Conservation (phyloP, 2,329 filamentous ascomycete genomes). For the Ophiocordyceps polyrhachis-furcata region DNA sequence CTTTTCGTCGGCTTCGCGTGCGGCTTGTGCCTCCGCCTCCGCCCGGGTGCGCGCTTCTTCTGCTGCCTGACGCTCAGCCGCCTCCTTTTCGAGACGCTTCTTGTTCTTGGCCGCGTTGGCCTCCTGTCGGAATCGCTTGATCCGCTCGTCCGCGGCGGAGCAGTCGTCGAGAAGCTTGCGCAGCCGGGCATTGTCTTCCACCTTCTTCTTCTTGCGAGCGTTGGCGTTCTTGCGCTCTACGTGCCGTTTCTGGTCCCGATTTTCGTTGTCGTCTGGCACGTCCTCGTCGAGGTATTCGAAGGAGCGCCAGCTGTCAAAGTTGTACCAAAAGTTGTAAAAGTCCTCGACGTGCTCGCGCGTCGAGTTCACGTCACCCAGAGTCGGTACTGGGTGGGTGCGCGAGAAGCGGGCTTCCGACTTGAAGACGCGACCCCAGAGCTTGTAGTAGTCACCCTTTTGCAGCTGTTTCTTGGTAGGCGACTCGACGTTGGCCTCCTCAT, state of each 20-base stretch:
- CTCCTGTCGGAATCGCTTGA: slow-evolving; percentile 90
- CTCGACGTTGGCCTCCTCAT: slow-evolving; percentile 82
- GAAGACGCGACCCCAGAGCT: slow-evolving; percentile 81
- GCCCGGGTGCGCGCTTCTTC: slow-evolving; percentile 75
- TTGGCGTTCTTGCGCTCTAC: slow-evolving; percentile 97
- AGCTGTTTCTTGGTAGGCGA: slow-evolving; percentile 83
- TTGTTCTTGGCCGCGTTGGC: slow-evolving; percentile 93
- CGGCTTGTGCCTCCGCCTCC: slow-evolving; percentile 61
- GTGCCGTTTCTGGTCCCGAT: slow-evolving; percentile 96
- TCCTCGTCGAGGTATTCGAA: slow-evolving; percentile 99
- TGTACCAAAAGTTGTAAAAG: slow-evolving; percentile 99
- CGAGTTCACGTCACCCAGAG: slow-evolving; percentile 68
- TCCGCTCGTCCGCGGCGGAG: slow-evolving; percentile 73
- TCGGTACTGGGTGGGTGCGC: slow-evolving; percentile 72
- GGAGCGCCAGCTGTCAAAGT: slow-evolving; percentile 92
- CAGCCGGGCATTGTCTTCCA: slow-evolving; percentile 82
- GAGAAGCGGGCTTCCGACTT: slow-evolving; percentile 87
- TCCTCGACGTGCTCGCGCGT: slow-evolving; percentile 76
- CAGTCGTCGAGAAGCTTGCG: slow-evolving; percentile 79
- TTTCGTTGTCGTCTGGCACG: slow-evolving; percentile 96
- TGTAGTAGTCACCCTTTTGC: slow-evolving; percentile 81
- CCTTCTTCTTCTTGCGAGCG: slow-evolving; percentile 98
- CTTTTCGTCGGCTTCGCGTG: slow-evolving; percentile 68
- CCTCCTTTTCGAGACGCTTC: slow-evolving; percentile 78
- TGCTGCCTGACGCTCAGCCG: slow-evolving; percentile 67